Conservation (phyloP, 768 basidiomycete genomes). For the Tremella mesenterica region DNA sequence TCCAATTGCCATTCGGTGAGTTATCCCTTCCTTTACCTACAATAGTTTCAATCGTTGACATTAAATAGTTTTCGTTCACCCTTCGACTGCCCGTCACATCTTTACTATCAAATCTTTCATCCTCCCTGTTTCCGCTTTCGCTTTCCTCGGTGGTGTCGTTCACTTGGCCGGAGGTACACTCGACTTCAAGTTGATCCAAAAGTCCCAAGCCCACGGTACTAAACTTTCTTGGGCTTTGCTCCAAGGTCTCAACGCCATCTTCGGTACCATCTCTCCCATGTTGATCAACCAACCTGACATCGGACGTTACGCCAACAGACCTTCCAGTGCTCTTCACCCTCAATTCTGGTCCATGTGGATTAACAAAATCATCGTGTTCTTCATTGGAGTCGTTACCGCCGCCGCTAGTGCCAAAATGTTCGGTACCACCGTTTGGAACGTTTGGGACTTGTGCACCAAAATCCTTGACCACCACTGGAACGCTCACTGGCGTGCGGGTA, state of each 20-base stretch:
- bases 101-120: slow-evolving; percentile 8
- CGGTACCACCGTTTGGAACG: slow-evolving; percentile 11
- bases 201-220: slow-evolving; percentile 1
- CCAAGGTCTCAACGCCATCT: slow-evolving; percentile 3
- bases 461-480: slow-evolving; percentile 12
- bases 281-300: slow-evolving; percentile 13
- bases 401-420: slow-evolving; percentile 5
- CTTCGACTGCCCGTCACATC: slow-evolving; percentile 5
- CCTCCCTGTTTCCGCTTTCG: slow-evolving; percentile 8
- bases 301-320: slow-evolving; percentile 8
- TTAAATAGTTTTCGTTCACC: slow-evolving; percentile 8
- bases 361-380: slow-evolving; percentile 7
- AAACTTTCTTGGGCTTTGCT: slow-evolving; percentile 11
- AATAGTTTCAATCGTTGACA: not conserved
- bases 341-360: slow-evolving; percentile 5
- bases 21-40: not conserved
- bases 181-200: slow-evolving; percentile 5
- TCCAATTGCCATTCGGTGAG: slow-evolving; percentile 7
- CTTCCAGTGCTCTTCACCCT: not conserved
- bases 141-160: slow-evolving; percentile 5
- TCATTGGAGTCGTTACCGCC: slow-evolving; percentile 10
- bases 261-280: slow-evolving; percentile 6
- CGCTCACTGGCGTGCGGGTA: slow-evolving; percentile 3
- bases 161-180: slow-evolving; percentile 6
- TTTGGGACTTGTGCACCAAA: slow-evolving; percentile 12